A percentile compares a stretch with the other conserved stretches of the same genome.
Evolutionary conservation across 1,284 basidiomycete genomes (phyloP).

Genomic region (Rhodotorula sp.): DNA sequence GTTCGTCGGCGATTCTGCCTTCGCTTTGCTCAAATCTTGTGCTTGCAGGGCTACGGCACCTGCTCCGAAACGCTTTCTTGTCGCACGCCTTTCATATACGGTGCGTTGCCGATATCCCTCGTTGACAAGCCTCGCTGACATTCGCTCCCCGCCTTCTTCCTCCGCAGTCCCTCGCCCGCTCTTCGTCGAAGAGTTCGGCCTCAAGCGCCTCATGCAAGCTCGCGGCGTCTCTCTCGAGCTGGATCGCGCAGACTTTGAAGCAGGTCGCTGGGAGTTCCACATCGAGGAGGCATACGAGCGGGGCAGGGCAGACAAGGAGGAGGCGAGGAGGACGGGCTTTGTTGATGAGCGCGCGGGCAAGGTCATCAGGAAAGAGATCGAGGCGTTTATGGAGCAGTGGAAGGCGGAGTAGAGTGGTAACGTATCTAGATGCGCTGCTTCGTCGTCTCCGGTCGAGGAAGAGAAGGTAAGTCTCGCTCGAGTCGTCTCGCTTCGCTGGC

Average conservation of each 20-base stretch:
- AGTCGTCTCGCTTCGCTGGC: neutral
- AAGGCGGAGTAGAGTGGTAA: neutral
- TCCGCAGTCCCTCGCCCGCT: slow-evolving; percentile 65
- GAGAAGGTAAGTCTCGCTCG: slow-evolving; percentile 1
- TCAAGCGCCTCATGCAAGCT: slow-evolving; percentile 60
- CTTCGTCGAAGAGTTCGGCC: slow-evolving; percentile 73
- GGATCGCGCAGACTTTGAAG: slow-evolving; percentile 36
- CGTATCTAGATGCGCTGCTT: neutral
- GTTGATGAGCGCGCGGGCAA: slow-evolving; percentile 27
- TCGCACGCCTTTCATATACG: slow-evolving; percentile 40
- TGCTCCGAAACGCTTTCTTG: slow-evolving; percentile 46
- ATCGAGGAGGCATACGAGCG: slow-evolving; percentile 33
- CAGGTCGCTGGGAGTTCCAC: slow-evolving; percentile 35
- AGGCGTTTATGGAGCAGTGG: slow-evolving; percentile 25
- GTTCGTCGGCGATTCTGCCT: neutral
- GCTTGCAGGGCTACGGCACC: slow-evolving; percentile 45
- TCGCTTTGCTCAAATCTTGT: neutral
- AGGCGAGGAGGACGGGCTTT: slow-evolving; percentile 24
- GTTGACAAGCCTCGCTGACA: neutral
- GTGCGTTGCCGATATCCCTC: slow-evolving; percentile 14
- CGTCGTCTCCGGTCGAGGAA: neutral
- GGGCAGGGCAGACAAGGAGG: slow-evolving; percentile 24
- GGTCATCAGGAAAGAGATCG: slow-evolving; percentile 33
- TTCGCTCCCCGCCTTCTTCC: neutral
- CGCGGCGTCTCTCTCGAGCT: slow-evolving; percentile 34